These are phyloP conservation scores for Amanita molliuscula DNA, from an alignment of 768 basidiomycete genomes.

Conservation along the genomic window DNA sequence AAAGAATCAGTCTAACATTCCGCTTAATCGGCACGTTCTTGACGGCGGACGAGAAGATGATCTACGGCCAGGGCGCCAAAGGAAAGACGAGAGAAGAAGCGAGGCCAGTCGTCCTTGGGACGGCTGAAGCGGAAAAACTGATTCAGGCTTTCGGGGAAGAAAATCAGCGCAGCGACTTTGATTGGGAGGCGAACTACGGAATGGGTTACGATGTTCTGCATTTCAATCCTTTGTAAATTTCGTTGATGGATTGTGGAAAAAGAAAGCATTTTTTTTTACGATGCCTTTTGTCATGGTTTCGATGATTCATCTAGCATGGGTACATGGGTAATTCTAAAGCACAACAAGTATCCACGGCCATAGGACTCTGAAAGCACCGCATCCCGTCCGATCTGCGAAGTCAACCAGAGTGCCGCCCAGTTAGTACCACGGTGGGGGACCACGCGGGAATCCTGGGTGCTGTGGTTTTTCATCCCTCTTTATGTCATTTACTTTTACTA, in stretches of 20 bases:
- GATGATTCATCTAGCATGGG: too few species aligned
- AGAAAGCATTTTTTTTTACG: too few species aligned
- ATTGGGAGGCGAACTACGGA: constrained; percentile 62
- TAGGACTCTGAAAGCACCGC: too few species aligned
- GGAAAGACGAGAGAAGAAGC: constrained; percentile 49
- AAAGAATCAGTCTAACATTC: constrained; percentile 74
- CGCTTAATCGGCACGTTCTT: constrained; percentile 72
- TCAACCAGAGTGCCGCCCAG: constrained; percentile 29
- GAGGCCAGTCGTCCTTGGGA: constrained; percentile 41
- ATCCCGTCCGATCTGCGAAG: too few species aligned
- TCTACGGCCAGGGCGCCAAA: constrained; percentile 68
- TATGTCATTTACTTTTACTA: not conserved
- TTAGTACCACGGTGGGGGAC: constrained; percentile 60
- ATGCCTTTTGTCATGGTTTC: too few species aligned
- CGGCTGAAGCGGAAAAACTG: constrained; percentile 35
- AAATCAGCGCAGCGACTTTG: constrained; percentile 59
- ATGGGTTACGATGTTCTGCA: constrained; percentile 63
- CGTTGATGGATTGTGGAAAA: constrained; percentile 16
- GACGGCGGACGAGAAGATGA: constrained; percentile 32
- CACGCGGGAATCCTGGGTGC: constrained; percentile 49
- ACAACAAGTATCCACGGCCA: too few species aligned
- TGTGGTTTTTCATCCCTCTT: not conserved
- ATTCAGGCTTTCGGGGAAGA: constrained; percentile 63
- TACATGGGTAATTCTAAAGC: too few species aligned
- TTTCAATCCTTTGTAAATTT: constrained; percentile 16